Evolutionary conservation across 768 basidiomycete genomes (phyloP), one percentile per base, ranked within the genome.

Genomic region (Pisolithus sp.): DNA sequence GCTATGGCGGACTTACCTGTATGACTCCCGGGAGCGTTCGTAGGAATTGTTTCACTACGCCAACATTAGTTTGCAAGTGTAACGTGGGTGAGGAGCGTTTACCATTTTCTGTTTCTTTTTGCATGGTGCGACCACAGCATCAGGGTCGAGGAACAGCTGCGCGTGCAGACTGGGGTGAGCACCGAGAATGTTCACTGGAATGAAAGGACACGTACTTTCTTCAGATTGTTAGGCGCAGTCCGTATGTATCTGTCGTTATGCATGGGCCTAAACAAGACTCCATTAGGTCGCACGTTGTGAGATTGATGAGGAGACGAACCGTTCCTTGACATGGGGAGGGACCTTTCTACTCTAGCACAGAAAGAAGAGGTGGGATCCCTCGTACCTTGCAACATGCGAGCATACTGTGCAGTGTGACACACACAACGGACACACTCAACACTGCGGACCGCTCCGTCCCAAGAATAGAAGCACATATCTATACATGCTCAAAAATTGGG

Each of bases 341-440:
- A 26, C 26, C 18, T 39, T 30, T 17, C 26, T n/a, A 40, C 58
- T 30, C 56, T 36, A 39, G 23, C 12, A 38, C n/a, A 37, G 44
- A 9, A 34, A 30, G 37, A 39, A 42, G 40, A 49, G 24, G 24
- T 30, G 26, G 13, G 15, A 17, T 42, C 34, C n/a, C 43, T 53
- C 57, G 42, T 55, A 86, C 89, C 82, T 89, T 93, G 81, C 88
- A 91, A 6, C 87, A 90, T 21, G 89, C 91, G 52, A 93, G 76
- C 92, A 94, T 94, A 61, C 87, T 89, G 71, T 93, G 92, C 45
- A 94, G 69, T 4, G 91, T 92, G n/a, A 92, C 79, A 60, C 89
- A 92, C 40, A 92, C 81, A 2, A 87, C 78, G 24, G 84, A 75
- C 20, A 89, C 89, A 55, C 85, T 89, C 56, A 92, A 69, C n/a